These are phyloP conservation scores for Inonotus hispidus DNA, from an alignment of 1,284 basidiomycete genomes.

Conservation along the genomic window DNA sequence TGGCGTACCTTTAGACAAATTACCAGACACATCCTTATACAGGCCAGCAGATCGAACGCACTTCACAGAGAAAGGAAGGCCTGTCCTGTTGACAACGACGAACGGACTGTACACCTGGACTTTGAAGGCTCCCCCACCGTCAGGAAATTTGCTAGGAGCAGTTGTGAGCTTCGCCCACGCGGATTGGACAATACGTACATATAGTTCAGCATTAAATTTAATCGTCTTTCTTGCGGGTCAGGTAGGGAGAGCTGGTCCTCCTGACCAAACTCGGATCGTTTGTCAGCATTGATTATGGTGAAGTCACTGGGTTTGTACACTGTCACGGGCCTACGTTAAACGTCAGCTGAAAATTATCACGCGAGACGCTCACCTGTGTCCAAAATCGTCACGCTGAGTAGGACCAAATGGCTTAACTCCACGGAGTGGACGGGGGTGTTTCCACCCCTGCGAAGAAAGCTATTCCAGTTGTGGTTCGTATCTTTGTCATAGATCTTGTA, in stretches of 20 bases:
- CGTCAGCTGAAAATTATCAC: neutral
- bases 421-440: conserved; percentile 97
- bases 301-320: conserved; percentile 98
- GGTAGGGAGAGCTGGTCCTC: conserved; percentile 72
- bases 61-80: conserved; percentile 76
- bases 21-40: conserved; percentile 84
- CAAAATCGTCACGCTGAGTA: conserved; percentile 89
- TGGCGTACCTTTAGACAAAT: conserved; percentile 48
- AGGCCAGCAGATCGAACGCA: conserved; percentile 64
- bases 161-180: conserved; percentile 8
- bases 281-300: conserved; percentile 94
- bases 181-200: conserved; percentile 45
- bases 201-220: conserved; percentile 86
- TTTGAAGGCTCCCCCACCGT: conserved; percentile 97
- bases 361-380: conserved; percentile 63
- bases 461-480: conserved; percentile 86
- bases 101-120: conserved; percentile 96
- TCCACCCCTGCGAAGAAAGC: conserved; percentile 91
- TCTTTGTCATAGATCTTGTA: conserved; percentile 98
- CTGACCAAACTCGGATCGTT: conserved; percentile 84
- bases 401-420: conserved; percentile 86
- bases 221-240: conserved; percentile 74
- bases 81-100: conserved; percentile 92
- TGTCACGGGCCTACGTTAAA: conserved; percentile 26
- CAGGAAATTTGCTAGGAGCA: conserved; percentile 63